These are phyloP conservation scores for Cercospora sp. DNA, from an alignment of 2,329 filamentous ascomycete genomes.

Conservation along the genomic window DNA sequence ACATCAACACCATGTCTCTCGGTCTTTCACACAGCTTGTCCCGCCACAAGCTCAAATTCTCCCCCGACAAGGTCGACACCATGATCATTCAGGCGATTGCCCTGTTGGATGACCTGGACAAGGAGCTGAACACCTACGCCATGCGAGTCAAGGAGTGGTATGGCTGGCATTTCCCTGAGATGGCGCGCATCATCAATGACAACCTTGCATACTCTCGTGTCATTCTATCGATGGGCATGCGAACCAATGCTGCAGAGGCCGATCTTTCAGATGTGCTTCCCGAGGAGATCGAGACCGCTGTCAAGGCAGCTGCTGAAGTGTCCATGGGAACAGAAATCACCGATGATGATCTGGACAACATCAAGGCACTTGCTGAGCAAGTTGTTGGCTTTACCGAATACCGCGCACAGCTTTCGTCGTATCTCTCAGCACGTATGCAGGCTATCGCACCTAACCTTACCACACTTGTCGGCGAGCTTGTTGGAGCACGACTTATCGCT, in stretches of 20 bases:
- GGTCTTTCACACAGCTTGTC: constrained; percentile 97
- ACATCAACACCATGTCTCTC: constrained; percentile 90
- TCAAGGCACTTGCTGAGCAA: constrained; percentile 86
- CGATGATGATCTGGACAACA: constrained; percentile 88
- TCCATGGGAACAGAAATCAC: constrained; percentile 99
- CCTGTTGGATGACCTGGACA: constrained; percentile 92
- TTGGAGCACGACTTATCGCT: constrained; percentile 90
- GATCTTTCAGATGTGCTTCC: constrained; percentile 89
- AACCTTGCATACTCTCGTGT: constrained; percentile 91
- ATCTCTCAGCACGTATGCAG: constrained; percentile 90
- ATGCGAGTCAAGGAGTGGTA: constrained; percentile 99
- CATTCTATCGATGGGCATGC: constrained; percentile 85
- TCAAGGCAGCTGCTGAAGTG: constrained; percentile 93
- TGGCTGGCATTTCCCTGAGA: constrained; percentile 98
- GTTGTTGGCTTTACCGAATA: constrained; percentile 91
- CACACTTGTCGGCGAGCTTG: constrained; percentile 85
- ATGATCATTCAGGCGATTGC: constrained; percentile 99
- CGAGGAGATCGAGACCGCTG: constrained; percentile 86
- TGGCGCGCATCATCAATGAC: constrained; percentile 95
- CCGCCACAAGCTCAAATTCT: constrained; percentile 97
- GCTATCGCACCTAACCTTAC: constrained; percentile 96
- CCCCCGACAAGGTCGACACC: constrained; percentile 95
- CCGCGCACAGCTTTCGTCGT: constrained; percentile 81
- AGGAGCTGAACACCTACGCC: constrained; percentile 97
- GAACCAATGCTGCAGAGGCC: constrained; percentile 71